Base-by-base conservation (phyloP, 2,329 filamentous ascomycete species). In the Waltergamsia citrina region DNA sequence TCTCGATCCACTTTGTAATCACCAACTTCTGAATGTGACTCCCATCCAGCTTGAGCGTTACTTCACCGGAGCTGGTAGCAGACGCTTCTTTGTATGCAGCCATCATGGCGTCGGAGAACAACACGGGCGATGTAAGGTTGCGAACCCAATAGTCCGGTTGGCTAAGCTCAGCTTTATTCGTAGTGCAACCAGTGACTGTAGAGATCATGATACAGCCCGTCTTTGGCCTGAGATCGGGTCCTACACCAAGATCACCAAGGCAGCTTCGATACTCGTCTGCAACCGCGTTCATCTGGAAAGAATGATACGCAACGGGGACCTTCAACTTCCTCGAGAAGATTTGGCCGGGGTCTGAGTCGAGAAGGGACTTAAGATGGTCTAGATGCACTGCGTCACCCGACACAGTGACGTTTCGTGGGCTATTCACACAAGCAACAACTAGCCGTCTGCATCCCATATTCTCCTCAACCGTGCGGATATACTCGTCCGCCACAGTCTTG, bases 361-460 rank as follows among this genome's bases (percentile, higher is more conserved):
- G 29, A 14, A 17, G 14, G 5, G 11, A 14, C 20, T 30, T 6
- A 18, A 30, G 29, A 10, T n/a, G 16, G 29, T 30, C 15, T 10
- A 30, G 16, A 17, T 17, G 18, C 15, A 8, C 10, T 1, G 56
- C 53, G 30, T 63, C 61, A 8, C 66, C 66, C 0, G 66, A 67
- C 0, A 71, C 50, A 0, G 67, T 70, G 7, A 65, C 44, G 33
- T 57, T 69, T 0, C 52, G 49, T 1, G 65, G 65, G 27, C 63
- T 66, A 49, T 71, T 72, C 39, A 62, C 56, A 41, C 66, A 66
- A 9, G 51, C 58, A 29, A 59, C 45, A 3, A 15, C n/a, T n/a
- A 27, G 12, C 16, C 25, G 12, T 7, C n/a, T 14, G 7, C 12
- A 27, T 14, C 12, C 25, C 7, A 15, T n/a, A 27, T 12, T 14